Evolutionary conservation across 371 early-diverging fungal species (phyloP).

Genomic region (Syncephalastrum contaminatum): DNA sequence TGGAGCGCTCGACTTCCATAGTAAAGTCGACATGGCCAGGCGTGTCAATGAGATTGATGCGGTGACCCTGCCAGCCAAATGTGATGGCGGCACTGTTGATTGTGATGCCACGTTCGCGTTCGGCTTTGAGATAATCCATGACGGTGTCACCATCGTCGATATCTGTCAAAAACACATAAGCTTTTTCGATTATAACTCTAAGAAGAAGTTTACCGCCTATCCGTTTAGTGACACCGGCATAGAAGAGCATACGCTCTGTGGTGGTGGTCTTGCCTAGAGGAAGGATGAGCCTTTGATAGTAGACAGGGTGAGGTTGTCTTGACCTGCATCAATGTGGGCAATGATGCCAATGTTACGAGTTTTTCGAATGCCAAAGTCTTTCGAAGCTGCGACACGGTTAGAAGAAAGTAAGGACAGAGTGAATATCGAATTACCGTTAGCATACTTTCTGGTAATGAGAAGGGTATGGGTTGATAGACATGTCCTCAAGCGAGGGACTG

Average conservation of each 20-base stretch:
- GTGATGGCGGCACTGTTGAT: constrained; percentile 95
- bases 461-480: too few relatives aligned
- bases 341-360: constrained; percentile 95
- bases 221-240: constrained; percentile 86
- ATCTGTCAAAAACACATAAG: constrained; percentile 36
- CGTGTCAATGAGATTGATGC: constrained; percentile 93
- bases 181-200: constrained; percentile 1
- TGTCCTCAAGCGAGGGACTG: too few relatives aligned
- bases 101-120: constrained; percentile 94
- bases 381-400: constrained; percentile 17
- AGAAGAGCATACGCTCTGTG: constrained; percentile 95
- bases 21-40: constrained; percentile 98
- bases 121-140: constrained; percentile 90
- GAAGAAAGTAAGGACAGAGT: too few relatives aligned
- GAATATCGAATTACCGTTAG: too few relatives aligned
- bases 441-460: too few relatives aligned
- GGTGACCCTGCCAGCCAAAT: constrained; percentile 83
- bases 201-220: constrained; percentile 65
- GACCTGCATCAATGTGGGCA: constrained; percentile 96
- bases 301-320: neutral
- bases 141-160: constrained; percentile 94
- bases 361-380: constrained; percentile 56
- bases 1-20: constrained; percentile 91
- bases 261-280: constrained; percentile 90
- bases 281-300: neutral